These are phyloP conservation scores for Tetrapisispora taiwanensis DNA, from an alignment of 805 yeast genomes.

Conservation along the genomic window DNA sequence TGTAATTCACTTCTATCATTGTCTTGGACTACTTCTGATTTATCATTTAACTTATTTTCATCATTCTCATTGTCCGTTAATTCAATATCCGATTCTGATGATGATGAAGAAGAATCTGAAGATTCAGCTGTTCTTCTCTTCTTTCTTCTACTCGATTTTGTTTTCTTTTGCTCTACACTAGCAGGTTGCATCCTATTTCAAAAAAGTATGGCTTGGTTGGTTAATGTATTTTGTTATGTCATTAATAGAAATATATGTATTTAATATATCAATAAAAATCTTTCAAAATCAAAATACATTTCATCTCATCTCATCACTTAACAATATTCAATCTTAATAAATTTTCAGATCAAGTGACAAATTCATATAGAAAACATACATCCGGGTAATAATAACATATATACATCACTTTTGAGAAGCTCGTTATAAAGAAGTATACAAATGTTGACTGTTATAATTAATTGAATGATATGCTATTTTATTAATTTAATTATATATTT, in stretches of 20 bases:
- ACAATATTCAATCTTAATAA: neutral
- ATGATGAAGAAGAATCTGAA: slow-evolving; percentile 35
- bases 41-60: too few species aligned
- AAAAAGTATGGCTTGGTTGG: too few species aligned
- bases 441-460: too few species aligned
- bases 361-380: neutral
- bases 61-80: neutral
- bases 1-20: slow-evolving; percentile 2
- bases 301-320: slow-evolving; percentile 10
- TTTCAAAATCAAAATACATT: too few species aligned
- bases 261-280: too few species aligned
- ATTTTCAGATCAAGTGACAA: neutral
- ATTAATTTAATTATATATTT: neutral
- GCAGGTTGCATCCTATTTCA: neutral
- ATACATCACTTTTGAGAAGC: too few species aligned
- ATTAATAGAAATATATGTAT: too few species aligned
- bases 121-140: slow-evolving; percentile 76
- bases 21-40: slow-evolving; percentile 6
- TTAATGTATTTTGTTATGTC: slow-evolving; percentile 1
- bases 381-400: neutral
- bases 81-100: slow-evolving; percentile 18
- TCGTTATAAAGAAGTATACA: too few species aligned
- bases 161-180: slow-evolving; percentile 5
- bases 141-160: slow-evolving; percentile 49
- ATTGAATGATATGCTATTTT: neutral